Conservation (phyloP, 2,329 filamentous ascomycete species). For the Pyricularia sp. region DNA sequence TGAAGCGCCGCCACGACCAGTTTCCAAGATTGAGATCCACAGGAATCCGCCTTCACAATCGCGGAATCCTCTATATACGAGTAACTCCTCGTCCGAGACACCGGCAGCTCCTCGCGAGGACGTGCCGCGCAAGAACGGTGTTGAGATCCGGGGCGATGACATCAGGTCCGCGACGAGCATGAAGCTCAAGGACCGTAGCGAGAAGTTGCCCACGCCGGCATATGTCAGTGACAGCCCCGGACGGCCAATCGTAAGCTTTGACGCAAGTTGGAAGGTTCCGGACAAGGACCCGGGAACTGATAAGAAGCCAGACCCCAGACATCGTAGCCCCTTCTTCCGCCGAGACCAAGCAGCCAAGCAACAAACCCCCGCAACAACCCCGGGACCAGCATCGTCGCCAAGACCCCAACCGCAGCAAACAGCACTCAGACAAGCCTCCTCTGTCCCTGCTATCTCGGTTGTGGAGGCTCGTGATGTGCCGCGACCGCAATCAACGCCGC, state of each 20-base stretch:
- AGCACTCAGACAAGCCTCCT: constrained; percentile 21
- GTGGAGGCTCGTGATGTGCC: constrained; percentile 28
- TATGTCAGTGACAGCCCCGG: constrained; percentile 83
- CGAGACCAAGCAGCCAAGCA: constrained; percentile 6
- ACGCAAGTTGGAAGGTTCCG: constrained; percentile 66
- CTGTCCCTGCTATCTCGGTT: constrained; percentile 42
- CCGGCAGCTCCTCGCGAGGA: constrained; percentile 19
- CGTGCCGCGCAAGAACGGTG: constrained; percentile 56
- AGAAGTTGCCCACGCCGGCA: constrained; percentile 75
- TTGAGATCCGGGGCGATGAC: constrained; percentile 76
- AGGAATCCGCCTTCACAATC: constrained; percentile 75
- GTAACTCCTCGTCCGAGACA: constrained; percentile 32
- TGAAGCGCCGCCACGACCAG: constrained; percentile 21
- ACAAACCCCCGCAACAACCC: constrained; percentile 14
- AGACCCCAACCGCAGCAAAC: constrained; percentile 6
- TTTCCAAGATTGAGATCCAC: constrained; percentile 51
- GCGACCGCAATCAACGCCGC: constrained; percentile 19
- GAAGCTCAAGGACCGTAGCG: constrained; percentile 71
- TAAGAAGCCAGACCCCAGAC: constrained; percentile 43
- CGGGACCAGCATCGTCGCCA: constrained; percentile 13
- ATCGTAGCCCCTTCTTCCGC: constrained; percentile 15
- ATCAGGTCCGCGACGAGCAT: constrained; percentile 86
- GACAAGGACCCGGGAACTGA: constrained; percentile 49
- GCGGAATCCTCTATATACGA: constrained; percentile 66
- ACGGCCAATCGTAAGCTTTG: constrained; percentile 94